These are phyloP conservation scores for Globisporangium sylvaticum DNA, from an alignment of 352 stramenopile genomes.

Conservation along the genomic window DNA sequence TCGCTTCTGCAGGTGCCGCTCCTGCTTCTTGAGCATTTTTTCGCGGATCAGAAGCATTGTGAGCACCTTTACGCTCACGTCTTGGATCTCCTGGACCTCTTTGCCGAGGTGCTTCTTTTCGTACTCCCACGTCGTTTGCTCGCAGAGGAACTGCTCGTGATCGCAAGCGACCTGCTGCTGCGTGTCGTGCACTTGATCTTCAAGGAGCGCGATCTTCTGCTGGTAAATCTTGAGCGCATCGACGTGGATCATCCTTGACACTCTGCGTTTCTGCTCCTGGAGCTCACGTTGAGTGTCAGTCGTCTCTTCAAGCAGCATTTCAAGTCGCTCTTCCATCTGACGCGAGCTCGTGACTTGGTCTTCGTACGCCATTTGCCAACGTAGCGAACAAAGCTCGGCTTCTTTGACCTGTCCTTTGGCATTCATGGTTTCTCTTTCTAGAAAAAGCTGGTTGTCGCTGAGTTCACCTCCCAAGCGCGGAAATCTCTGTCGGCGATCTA, in stretches of 20 bases:
- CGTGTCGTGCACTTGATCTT: slow-evolving; percentile 43
- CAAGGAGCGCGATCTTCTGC: slow-evolving; percentile 45
- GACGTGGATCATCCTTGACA: slow-evolving; percentile 10
- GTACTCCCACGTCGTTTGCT: slow-evolving; percentile 50
- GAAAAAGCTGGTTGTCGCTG: not conserved
- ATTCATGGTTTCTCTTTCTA: slow-evolving; percentile 24
- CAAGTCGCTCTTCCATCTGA: slow-evolving; percentile 28
- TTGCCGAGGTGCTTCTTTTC: slow-evolving; percentile 44
- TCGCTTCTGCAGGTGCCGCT: slow-evolving; percentile 23
- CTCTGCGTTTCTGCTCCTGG: not conserved
- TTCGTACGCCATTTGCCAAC: slow-evolving; percentile 34
- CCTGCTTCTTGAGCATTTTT: slow-evolving; percentile 56
- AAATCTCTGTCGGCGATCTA: not conserved
- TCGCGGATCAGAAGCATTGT: slow-evolving; percentile 64
- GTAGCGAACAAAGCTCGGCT: slow-evolving; percentile 32
- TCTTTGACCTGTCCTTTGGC: slow-evolving; percentile 33
- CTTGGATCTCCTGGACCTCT: slow-evolving; percentile 58
- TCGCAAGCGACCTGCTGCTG: slow-evolving; percentile 59
- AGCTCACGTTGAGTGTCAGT: not conserved
- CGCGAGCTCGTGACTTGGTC: slow-evolving; percentile 24
- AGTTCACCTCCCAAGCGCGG: too few species aligned
- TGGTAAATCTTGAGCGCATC: slow-evolving; percentile 28
- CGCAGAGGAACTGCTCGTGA: slow-evolving; percentile 59
- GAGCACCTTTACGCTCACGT: slow-evolving; percentile 60
- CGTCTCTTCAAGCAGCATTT: slow-evolving; percentile 45